Percentiles rank a stretch among this genome's conserved stretches.
Conservation (phyloP, 2,329 filamentous ascomycete genomes). For the Cladophialophora exuberans region DNA sequence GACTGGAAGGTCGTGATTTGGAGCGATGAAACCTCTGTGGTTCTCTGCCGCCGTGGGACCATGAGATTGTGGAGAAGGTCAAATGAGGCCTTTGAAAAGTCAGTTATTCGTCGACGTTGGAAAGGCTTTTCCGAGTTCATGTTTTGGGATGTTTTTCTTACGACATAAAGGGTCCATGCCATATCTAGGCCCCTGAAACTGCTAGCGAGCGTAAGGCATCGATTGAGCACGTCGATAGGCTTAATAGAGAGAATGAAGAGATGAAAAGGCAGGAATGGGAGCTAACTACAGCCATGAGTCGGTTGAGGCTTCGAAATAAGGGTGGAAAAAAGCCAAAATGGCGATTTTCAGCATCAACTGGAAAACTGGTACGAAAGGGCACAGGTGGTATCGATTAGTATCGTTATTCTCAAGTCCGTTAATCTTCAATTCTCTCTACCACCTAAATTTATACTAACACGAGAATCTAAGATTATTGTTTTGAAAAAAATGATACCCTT, state of each 20-base stretch:
- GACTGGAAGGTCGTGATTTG: too few relatives aligned
- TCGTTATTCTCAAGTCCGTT: constrained; percentile 23
- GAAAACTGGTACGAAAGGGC: constrained; percentile 22
- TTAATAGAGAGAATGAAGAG: constrained; percentile 29
- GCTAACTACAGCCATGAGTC: constrained; percentile 24
- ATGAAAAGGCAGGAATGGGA: constrained; percentile 23
- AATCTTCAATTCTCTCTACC: neutral
- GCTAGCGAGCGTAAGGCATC: constrained; percentile 37
- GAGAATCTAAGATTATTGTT: constrained; percentile 20
- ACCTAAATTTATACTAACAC: constrained; percentile 5
- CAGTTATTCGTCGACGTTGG: constrained; percentile 23
- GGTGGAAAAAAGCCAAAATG: constrained; percentile 20
- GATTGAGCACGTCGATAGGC: constrained; percentile 21
- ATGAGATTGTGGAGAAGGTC: constrained; percentile 18
- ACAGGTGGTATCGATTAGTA: constrained; percentile 32
- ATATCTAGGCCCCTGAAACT: constrained; percentile 1
- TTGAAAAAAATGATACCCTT: constrained; percentile 31
- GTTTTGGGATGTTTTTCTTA: constrained; percentile 31
- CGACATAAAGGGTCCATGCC: constrained; percentile 8
- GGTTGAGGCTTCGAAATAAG: constrained; percentile 22
- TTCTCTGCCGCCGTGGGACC: too few relatives aligned
- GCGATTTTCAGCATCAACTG: constrained; percentile 24
- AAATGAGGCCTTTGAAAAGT: constrained; percentile 22
- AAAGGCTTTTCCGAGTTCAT: constrained; percentile 35
- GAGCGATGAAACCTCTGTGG: too few relatives aligned